Evolutionary conservation across 805 yeast genomes (phyloP).

Genomic region (Candida namnaoensis): DNA sequence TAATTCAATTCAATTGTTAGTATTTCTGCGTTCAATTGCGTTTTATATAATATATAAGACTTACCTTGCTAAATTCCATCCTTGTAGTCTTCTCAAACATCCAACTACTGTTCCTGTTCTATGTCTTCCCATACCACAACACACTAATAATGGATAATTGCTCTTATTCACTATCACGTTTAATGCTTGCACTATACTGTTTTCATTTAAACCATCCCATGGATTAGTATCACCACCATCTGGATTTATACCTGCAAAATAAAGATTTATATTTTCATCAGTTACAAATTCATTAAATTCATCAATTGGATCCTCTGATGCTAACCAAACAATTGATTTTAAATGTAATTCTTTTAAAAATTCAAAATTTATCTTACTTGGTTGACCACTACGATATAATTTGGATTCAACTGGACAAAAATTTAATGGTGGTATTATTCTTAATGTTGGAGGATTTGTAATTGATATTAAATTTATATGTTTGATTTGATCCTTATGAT

Average conservation of each 20-base stretch:
- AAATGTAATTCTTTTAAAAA: constrained; percentile 68
- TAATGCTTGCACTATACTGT: constrained; percentile 70
- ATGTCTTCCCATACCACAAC: constrained; percentile 98
- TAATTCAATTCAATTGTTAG: neutral
- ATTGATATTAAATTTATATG: constrained; percentile 15
- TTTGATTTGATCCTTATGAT: constrained; percentile 2
- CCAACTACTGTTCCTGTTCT: constrained; percentile 96
- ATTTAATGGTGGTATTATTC: constrained; percentile 89
- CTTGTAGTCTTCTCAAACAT: constrained; percentile 83
- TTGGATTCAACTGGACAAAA: constrained; percentile 91
- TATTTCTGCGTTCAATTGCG: neutral
- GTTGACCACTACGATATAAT: constrained; percentile 88
- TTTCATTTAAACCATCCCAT: constrained; percentile 91
- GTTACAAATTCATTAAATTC: constrained; percentile 77
- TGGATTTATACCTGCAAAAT: constrained; percentile 74
- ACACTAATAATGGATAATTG: constrained; percentile 81
- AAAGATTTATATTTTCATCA: constrained; percentile 60
- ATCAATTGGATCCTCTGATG: constrained; percentile 92
- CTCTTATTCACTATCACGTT: constrained; percentile 62
- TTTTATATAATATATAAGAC: neutral
- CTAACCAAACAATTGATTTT: constrained; percentile 85
- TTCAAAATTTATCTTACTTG: constrained; percentile 86
- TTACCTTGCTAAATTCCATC: constrained; percentile 82
- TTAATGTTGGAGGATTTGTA: constrained; percentile 47
- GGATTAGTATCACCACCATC: constrained; percentile 78